Evolutionary conservation across 257 asterid genomes (phyloP).

Genomic region (Solanum habrochaites): DNA sequence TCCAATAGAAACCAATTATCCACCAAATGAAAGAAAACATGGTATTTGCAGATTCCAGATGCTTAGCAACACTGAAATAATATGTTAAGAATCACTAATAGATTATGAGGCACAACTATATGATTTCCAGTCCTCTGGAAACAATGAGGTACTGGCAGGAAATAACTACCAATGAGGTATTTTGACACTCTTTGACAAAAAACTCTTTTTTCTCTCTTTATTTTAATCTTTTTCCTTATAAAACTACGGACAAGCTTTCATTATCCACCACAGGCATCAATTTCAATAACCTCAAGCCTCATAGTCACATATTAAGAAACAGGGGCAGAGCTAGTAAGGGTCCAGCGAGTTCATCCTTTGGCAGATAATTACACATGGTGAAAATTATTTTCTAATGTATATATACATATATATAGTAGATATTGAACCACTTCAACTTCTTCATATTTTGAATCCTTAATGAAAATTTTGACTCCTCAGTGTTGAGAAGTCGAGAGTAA

Average conservation of each 20-base stretch:
- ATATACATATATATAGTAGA: no score
- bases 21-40: slow-evolving; percentile 99
- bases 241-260: neutral
- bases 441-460: no score
- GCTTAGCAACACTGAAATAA: slow-evolving; percentile 52
- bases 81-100: slow-evolving; percentile 1
- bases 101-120: neutral
- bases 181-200: neutral
- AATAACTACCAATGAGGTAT: neutral
- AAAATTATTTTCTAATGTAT: no score
- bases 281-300: neutral
- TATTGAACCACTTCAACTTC: no score
- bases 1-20: slow-evolving; percentile 97
- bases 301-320: neutral
- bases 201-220: neutral
- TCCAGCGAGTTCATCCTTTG: no score
- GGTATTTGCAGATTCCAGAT: slow-evolving; percentile 87
- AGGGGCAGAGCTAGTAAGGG: no score
- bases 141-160: neutral
- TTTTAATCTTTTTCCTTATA: neutral
- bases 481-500: neutral
- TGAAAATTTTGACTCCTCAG: no score
- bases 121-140: neutral
- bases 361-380: no score
- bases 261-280: neutral